Percentiles rank a stretch among this genome's conserved stretches.
Evolutionary conservation across 164 flowering plant genomes (phyloP).

Genomic region (Macadamia integrifolia): DNA sequence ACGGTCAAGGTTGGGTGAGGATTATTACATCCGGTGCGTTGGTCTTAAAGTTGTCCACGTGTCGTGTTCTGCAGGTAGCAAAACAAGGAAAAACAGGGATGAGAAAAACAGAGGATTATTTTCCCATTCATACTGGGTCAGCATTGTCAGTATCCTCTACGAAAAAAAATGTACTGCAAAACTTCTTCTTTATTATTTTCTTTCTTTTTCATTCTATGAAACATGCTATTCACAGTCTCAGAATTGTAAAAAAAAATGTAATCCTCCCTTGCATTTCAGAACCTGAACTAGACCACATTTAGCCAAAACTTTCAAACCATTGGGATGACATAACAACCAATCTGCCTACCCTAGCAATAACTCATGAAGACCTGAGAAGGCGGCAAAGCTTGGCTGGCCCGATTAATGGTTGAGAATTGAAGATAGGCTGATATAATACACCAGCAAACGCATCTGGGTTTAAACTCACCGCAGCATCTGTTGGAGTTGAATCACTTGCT

Average conservation of each 20-base stretch:
- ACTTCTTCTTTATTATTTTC: background rate
- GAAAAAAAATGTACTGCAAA: too few relatives aligned
- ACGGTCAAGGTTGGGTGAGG: too few relatives aligned
- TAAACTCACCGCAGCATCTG: constrained; percentile 39
- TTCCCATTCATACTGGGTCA: too few relatives aligned
- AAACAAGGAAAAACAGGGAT: too few relatives aligned
- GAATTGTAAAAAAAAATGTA: constrained; percentile 13
- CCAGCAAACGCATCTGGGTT: constrained; percentile 2
- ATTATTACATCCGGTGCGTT: too few relatives aligned
- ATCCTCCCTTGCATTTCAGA: constrained; percentile 1
- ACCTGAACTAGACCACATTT: background rate
- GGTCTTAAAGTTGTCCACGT: too few relatives aligned
- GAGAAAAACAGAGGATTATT: too few relatives aligned
- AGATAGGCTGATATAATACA: background rate
- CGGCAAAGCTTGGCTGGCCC: background rate
- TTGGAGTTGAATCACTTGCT: constrained; percentile 86
- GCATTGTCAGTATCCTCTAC: background rate
- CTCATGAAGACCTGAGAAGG: background rate
- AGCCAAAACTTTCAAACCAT: background rate
- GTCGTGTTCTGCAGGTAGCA: too few relatives aligned
- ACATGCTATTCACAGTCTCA: constrained; percentile 13
- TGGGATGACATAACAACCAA: background rate
- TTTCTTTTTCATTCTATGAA: background rate
- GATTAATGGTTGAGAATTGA: background rate
- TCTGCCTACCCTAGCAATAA: background rate